Evolutionary conservation across 768 basidiomycete genomes (phyloP), one percentile per base, ranked within the genome.

Genomic region (Kwoniella dejecticola): DNA sequence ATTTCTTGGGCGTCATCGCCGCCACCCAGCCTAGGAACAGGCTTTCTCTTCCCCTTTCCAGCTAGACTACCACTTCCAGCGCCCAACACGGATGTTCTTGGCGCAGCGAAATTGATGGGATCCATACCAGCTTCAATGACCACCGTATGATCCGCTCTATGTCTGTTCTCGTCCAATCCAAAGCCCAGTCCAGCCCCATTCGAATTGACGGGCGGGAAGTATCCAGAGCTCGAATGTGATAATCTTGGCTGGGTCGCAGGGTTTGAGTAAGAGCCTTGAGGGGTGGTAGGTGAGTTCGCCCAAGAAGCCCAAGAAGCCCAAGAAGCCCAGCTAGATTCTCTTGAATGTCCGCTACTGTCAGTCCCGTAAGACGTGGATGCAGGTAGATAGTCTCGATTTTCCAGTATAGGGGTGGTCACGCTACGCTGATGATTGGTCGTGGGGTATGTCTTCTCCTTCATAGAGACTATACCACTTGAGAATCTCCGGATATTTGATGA

Each of bases 11-110:
- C 27, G n/a, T 50, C 48, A 3, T 48, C 54, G 19, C 19, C 56
- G 26, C 38, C 62, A 24, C 23, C 56, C 24, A 64, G 42, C 40
- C 57, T 52, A 27, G 64, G 64, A 6, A 66, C 64, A 12, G 64
- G 64, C 52, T 66, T 66, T 31, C 64, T 61, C 49, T 52, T 61
- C 15, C 54, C 60, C 44, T 58, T 66, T 8, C 46, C 36, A 4
- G 49, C 64, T 8, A 50, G 21, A 29, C 64, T 62, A 27, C 33
- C 42, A 45, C 54, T 47, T 48, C 36, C 57, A 23, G 26, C 31
- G 24, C 57, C 46, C 44, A 47, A 44, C 11, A 21, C 41, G 19
- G 41, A 27, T 17, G 54, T 17, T n/a, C 36, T 48, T 5, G 40
- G 44, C 24, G 21, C 30, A 30, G n/a, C 49, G n/a, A 45, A 44